Evolutionary conservation across 225 moss, liverwort and hornwort genomes (phyloP), one percentile per base, ranked within the genome.

Genomic region (Physcomitrellopsis africana): DNA sequence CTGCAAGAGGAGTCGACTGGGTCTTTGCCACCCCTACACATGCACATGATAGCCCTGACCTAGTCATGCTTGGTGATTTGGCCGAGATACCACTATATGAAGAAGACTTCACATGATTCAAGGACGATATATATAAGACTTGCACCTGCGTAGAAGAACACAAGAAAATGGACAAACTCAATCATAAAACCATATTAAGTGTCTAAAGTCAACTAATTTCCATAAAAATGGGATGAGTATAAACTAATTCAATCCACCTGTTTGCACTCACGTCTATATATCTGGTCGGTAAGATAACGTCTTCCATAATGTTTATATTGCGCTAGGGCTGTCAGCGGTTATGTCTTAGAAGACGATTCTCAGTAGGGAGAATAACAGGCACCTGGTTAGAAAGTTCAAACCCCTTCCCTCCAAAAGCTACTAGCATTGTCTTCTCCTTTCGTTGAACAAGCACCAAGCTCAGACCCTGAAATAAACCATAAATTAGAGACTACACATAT

Each of bases 341-440:
- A 11, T 54, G 41, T 15, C 24, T 22, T 70, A 18, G n/a, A 57
- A 56, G 19, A 73, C 52, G 52, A 7, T 53, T 53, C 53, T 53
- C 53, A 58, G 20, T 11, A 42, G 53, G 60, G 49, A 51, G 47
- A 45, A 19, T 14, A 9, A n/a, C 57, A 65, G 29, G 78, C 53
- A 77, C 79, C 73, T 81, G 68, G 76, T 86, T 89, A 17, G 87
- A 83, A 15, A 86, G 70, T 32, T 86, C 72, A 44, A 67, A 64
- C 22, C 89, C 88, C 43, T 79, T 81, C 74, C 94, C 94, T 51
- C 95, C 95, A 68, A 91, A 92, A 1, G 91, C 92, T 27, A 95
- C 91, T 27, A 95, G 67, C 63, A 89, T 83, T 14, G 70, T 82
- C 65, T 70, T 86, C 16, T 90, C 91, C 73, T 91, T 95, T 77